phyloP scores from a whole-genome alignment of 495 filamentous ascomycete genomes.

The Aspergillus asperescens region DNA sequence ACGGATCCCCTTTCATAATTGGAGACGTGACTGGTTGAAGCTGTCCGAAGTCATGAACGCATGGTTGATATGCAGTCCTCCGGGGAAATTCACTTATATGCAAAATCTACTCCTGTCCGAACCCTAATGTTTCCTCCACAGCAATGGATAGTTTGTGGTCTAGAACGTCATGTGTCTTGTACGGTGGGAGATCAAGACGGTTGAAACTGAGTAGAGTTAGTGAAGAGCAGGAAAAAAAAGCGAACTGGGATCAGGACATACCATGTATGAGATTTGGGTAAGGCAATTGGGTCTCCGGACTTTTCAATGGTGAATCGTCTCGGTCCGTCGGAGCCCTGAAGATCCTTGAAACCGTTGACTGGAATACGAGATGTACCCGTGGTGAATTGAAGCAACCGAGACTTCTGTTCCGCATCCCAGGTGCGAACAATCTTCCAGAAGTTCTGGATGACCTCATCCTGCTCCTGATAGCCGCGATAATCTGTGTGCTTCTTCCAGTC shows the following conservation, averaged over 20 bases:
- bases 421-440: slow-evolving; percentile 97
- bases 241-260: slow-evolving; percentile 44
- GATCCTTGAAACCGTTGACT: slow-evolving; percentile 99
- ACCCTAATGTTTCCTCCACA: slow-evolving; percentile 98
- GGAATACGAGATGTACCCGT: slow-evolving; percentile 97
- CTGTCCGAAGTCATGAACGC: neutral
- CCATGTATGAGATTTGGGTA: slow-evolving; percentile 98
- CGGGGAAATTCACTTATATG: slow-evolving; percentile 2
- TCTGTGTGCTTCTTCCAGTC: slow-evolving; percentile 99
- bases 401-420: slow-evolving; percentile 99
- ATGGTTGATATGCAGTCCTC: neutral
- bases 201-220: slow-evolving; percentile 68
- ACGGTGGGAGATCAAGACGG: slow-evolving; percentile 90
- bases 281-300: slow-evolving; percentile 77
- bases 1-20: neutral
- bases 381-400: slow-evolving; percentile 89
- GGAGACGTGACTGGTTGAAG: neutral
- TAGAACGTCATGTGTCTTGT: slow-evolving; percentile 79
- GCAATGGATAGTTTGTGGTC: slow-evolving; percentile 89
- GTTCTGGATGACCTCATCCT: slow-evolving; percentile 91
- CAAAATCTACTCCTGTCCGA: slow-evolving; percentile 80
- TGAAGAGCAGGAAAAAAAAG: slow-evolving; percentile 1
- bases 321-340: slow-evolving; percentile 95
- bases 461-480: slow-evolving; percentile 98
- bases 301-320: slow-evolving; percentile 97